A percentile compares a stretch with the other conserved stretches of the same genome.
These are phyloP conservation scores for Dictyostelium discoideum DNA, from an alignment of 78 protist species.

Conservation along the genomic window dicty_2.7 NC_007090.3:3893501-3894000, in stretches of 20 bases:
- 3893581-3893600: too few relatives aligned
- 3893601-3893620: too few relatives aligned
- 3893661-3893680: not conserved
- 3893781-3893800: not conserved
- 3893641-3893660: not conserved
- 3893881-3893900: conserved; percentile 1
- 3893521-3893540: too few relatives aligned
- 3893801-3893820: not conserved
- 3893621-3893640: not conserved
- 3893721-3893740: not conserved
- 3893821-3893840: not conserved
- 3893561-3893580: too few relatives aligned
- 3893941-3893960: not conserved
- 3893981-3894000: not conserved
- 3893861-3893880: conserved; percentile 24
- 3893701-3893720: too few relatives aligned
- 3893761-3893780: not conserved
- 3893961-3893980: not conserved
- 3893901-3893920: conserved; percentile 16
- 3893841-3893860: not conserved
- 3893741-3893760: not conserved
- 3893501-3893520: not conserved
- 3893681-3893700: not conserved
- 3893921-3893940: conserved; percentile 4
- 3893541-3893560: too few relatives aligned